These are phyloP conservation scores for Ormosia semicastrata DNA, from an alignment of 306 rosid species.

Conservation along the genomic window DNA sequence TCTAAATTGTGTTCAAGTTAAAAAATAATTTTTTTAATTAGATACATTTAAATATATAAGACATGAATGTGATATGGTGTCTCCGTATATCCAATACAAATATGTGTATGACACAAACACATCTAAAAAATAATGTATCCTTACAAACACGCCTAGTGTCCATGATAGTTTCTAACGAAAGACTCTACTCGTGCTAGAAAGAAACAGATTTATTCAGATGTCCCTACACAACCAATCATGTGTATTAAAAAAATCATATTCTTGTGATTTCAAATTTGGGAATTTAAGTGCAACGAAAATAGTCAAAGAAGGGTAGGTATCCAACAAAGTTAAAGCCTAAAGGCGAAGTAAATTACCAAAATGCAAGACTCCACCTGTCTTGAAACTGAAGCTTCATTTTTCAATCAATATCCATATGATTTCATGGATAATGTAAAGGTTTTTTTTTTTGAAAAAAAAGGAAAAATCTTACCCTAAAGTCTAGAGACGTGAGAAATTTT, in stretches of 20 bases:
- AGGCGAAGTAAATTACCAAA: not conserved
- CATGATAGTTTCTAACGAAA: no score
- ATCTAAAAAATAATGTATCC: no score
- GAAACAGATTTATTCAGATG: slow-evolving; percentile 5
- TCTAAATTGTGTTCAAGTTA: no score
- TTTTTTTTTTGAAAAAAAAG: not conserved
- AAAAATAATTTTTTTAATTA: no score
- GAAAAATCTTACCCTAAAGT: not conserved
- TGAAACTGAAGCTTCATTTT: not conserved
- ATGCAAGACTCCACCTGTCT: not conserved
- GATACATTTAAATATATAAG: no score
- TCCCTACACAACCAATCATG: slow-evolving; percentile 26
- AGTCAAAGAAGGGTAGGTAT: slow-evolving; percentile 10
- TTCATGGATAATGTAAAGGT: not conserved
- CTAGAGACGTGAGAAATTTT: not conserved
- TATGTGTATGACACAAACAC: no score
- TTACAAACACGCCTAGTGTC: no score
- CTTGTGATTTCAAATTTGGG: not conserved
- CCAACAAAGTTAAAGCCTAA: not conserved
- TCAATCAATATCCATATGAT: not conserved
- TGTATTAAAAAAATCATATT: not conserved
- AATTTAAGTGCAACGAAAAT: not conserved
- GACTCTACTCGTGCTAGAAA: slow-evolving; percentile 7
- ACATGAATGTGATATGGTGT: no score
- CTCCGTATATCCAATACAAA: no score